Evolutionary conservation across 202 grass and related monocot species (phyloP), one percentile per base, ranked within the genome.

Genomic region (Tripidium arundinaceum): DNA sequence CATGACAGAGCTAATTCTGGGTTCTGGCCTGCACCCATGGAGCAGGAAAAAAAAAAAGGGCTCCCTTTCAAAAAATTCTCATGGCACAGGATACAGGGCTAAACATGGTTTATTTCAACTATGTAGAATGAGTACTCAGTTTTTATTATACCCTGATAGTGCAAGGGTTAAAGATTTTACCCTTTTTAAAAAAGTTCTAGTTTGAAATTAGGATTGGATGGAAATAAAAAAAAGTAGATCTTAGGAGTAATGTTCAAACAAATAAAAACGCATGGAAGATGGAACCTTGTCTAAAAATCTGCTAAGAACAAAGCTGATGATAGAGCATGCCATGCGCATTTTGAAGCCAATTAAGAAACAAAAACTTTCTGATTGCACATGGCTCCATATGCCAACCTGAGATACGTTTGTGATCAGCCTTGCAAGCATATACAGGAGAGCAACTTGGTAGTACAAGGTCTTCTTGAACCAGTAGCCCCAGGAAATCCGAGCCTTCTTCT

Each of bases 391-490:
- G 15, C 18, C 1, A 70, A 94, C 89, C 89, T 95, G 92, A 49
- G 92, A 95, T 50, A 95, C 90, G 65, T 95, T 95, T 26, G 89
- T 90, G 49, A 92, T 88, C 65, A 95, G 65, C 46, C 89, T 85
- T 13, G 90, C 88, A 5, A 95, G 79, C 87, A 88, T 90, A 65
- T 92, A 92, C 1, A 92, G 70, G 21, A 95, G 62, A 46, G 93
- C 89, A 21, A 95, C 93, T 84, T 90, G 93, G 76, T 88, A 95
- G 66, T 95, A 95, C 13, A 95, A 63, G 28, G 84, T 59, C 69
- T 95, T 95, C 73, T 86, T 92, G 72, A 95, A 95, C 92, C 92
- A 95, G 73, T 95, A 89, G 2, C 82, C 58, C 92, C n/a, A n/a
- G 92, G 70, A 85, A 33, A 95, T 95, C 74, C 85, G 63, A 57